These are phyloP conservation scores for Knufia fluminis DNA, from an alignment of 2,329 filamentous ascomycete species.

Conservation along the genomic window DNA sequence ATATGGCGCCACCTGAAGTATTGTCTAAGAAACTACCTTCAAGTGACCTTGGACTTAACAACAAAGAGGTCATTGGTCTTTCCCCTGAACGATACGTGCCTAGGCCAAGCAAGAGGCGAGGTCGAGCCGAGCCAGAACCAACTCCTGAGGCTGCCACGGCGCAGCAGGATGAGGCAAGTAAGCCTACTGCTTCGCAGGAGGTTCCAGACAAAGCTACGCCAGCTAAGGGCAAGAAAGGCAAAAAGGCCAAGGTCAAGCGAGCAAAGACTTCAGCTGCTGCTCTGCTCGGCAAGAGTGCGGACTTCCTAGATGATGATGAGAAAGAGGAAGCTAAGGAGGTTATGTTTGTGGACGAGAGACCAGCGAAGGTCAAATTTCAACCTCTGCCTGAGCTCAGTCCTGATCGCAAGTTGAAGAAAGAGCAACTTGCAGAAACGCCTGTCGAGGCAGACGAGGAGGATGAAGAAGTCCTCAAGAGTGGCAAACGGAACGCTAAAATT, in stretches of 20 bases:
- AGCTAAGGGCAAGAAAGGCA: constrained; percentile 17
- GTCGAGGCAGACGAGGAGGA: constrained; percentile 7
- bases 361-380: constrained; percentile 17
- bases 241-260: constrained; percentile 21
- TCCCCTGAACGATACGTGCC: constrained; percentile 23
- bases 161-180: neutral
- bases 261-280: constrained; percentile 22
- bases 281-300: constrained; percentile 14
- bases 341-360: constrained; percentile 20
- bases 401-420: constrained; percentile 18
- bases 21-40: constrained; percentile 13
- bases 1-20: constrained; percentile 7
- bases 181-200: constrained; percentile 5
- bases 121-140: constrained; percentile 11
- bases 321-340: constrained; percentile 23
- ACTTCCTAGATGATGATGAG: constrained; percentile 22
- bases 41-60: constrained; percentile 19
- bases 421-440: constrained; percentile 10
- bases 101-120: constrained; percentile 20
- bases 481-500: constrained; percentile 10
- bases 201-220: neutral
- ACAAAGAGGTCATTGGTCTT: constrained; percentile 21
- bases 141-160: constrained; percentile 10
- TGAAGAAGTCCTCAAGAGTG: constrained; percentile 4
- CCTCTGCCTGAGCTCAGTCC: constrained; percentile 13